A percentile compares a stretch with the other conserved stretches of the same genome.
phyloP scores from a whole-genome alignment of 2,329 filamentous ascomycete genomes.

The Aspergillus calidoustus region DNA sequence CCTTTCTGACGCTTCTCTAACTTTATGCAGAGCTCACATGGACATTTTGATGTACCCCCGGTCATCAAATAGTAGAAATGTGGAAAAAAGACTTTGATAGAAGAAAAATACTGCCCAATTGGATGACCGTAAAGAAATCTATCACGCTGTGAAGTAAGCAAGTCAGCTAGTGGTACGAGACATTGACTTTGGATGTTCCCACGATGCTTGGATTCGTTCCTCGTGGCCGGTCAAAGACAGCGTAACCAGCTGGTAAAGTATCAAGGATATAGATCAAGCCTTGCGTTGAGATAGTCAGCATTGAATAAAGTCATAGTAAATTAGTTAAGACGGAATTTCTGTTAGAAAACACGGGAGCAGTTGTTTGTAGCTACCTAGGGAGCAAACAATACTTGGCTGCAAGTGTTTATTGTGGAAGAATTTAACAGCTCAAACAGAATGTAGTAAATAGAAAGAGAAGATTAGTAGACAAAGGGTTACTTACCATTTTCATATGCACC shows the following conservation, averaged over 20 bases:
- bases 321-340: neutral
- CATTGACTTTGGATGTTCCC: constrained; percentile 21
- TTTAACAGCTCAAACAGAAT: neutral
- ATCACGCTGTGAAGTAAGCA: constrained; percentile 47
- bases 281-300: constrained; percentile 22
- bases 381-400: neutral
- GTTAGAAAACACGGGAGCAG: neutral
- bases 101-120: constrained; percentile 55
- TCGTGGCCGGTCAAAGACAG: constrained; percentile 56
- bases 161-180: constrained; percentile 2
- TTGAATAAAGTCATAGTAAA: neutral
- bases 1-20: constrained; percentile 23
- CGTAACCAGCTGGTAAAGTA: constrained; percentile 59
- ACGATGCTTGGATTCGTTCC: constrained; percentile 40
- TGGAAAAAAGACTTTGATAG: constrained; percentile 57
- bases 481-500: constrained; percentile 45
- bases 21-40: constrained; percentile 54
- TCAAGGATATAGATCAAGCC: constrained; percentile 57
- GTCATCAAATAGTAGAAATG: constrained; percentile 64
- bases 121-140: constrained; percentile 64
- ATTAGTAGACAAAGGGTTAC: constrained; percentile 20
- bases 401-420: neutral
- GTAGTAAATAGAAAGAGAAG: neutral
- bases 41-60: constrained; percentile 50
- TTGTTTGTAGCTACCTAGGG: neutral